Percentiles rank a stretch among this genome's conserved stretches.
phyloP scores from a whole-genome alignment of 768 basidiomycete genomes.

The Leccinum arenicola region DNA sequence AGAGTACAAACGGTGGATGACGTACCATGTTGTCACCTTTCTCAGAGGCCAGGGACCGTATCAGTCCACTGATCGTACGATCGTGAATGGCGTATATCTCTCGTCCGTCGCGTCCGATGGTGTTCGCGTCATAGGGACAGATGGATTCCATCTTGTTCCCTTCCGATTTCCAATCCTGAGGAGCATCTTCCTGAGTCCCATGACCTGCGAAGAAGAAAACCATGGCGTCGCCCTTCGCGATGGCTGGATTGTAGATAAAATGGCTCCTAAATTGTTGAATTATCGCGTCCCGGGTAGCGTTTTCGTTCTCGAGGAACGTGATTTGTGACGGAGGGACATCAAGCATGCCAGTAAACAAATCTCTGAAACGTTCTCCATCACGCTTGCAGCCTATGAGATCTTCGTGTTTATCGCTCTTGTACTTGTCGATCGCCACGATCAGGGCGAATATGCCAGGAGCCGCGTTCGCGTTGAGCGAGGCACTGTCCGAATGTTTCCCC shows the following conservation, averaged over 20 bases:
- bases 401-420: not conserved
- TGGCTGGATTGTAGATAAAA: constrained; percentile 7
- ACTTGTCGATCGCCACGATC: constrained; percentile 18
- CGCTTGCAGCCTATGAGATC: constrained; percentile 18
- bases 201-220: constrained; percentile 23
- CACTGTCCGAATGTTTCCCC: not conserved
- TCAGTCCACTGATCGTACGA: constrained; percentile 12
- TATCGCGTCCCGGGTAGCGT: constrained; percentile 14
- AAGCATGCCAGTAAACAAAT: constrained; percentile 10
- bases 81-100: constrained; percentile 14
- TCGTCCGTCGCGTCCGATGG: constrained; percentile 4
- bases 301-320: constrained; percentile 15
- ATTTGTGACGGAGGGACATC: constrained; percentile 13
- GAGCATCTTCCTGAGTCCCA: constrained; percentile 7
- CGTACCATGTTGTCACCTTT: constrained; percentile 22
- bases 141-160: constrained; percentile 14
- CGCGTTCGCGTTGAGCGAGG: not conserved
- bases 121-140: constrained; percentile 13
- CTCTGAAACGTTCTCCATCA: constrained; percentile 16
- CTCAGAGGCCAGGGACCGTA: constrained; percentile 14
- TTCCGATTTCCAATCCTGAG: constrained; percentile 17
- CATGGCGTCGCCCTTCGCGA: constrained; percentile 16
- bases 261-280: constrained; percentile 5
- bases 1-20: not conserved
- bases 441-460: constrained; percentile 19